Evolutionary conservation across 208 protist species (phyloP).

Genomic region (Trypanosoma lewisi): DNA sequence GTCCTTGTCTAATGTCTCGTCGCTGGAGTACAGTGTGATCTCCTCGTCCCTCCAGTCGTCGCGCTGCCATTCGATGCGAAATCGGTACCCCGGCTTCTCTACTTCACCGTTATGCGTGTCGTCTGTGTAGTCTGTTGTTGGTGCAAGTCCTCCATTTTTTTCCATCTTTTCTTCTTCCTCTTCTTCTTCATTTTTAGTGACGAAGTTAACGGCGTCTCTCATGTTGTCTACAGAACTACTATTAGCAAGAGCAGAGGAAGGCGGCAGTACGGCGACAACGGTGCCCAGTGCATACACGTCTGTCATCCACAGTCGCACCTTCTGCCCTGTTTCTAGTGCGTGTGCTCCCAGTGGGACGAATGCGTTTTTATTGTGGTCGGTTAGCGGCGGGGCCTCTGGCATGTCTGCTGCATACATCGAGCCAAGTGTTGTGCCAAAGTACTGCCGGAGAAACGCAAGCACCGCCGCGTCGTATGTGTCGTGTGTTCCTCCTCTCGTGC

Average conservation of each 20-base stretch:
- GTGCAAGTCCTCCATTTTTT: neutral
- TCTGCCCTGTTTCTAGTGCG: constrained; percentile 46
- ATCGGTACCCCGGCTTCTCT: constrained; percentile 22
- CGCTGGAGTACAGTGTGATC: constrained; percentile 68
- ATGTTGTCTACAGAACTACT: no score
- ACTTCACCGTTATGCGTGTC: neutral
- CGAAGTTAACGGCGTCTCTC: neutral
- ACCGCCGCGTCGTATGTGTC: constrained; percentile 54
- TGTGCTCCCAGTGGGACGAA: constrained; percentile 40
- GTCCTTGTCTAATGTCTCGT: constrained; percentile 63
- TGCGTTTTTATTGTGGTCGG: constrained; percentile 23
- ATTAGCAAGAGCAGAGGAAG: no score
- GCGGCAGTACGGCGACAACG: constrained; percentile 27
- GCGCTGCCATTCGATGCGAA: constrained; percentile 67
- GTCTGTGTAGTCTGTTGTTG: constrained; percentile 12
- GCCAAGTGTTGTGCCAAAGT: constrained; percentile 44
- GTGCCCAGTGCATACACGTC: constrained; percentile 79
- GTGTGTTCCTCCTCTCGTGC: neutral
- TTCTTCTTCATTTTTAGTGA: neutral
- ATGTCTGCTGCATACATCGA: constrained; percentile 38
- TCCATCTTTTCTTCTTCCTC: neutral
- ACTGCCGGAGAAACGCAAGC: constrained; percentile 49
- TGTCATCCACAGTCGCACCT: constrained; percentile 88
- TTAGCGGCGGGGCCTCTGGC: constrained; percentile 39
- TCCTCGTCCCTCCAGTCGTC: constrained; percentile 83